A percentile compares a stretch with the other conserved stretches of the same genome.
Conservation (phyloP, 1,139 yeast genomes). For the Magnusiomyces clavatus region DNA sequence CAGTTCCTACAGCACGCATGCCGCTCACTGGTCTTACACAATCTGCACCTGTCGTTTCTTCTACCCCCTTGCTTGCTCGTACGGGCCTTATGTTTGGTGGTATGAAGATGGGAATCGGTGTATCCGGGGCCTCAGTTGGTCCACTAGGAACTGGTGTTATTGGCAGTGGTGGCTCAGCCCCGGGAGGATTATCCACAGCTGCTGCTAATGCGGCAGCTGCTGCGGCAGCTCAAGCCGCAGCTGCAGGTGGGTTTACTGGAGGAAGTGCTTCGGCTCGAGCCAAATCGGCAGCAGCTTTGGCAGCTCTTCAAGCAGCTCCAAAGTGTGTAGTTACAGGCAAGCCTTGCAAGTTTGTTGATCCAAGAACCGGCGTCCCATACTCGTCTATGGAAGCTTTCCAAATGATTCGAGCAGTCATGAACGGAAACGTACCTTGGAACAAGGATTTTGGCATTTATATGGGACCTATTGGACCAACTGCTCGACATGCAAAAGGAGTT, state of each 20-base stretch:
- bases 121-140: slow-evolving; percentile 5
- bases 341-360: slow-evolving; percentile 80
- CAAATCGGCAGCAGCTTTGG: slow-evolving; percentile 13
- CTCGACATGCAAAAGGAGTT: slow-evolving; percentile 73
- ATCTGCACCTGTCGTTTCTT: not conserved
- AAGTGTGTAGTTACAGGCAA: slow-evolving; percentile 71
- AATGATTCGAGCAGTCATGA: slow-evolving; percentile 58
- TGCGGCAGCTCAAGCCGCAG: slow-evolving; percentile 15
- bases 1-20: not conserved
- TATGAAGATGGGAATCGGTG: slow-evolving; percentile 4
- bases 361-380: slow-evolving; percentile 73
- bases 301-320: slow-evolving; percentile 13
- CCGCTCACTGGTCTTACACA: not conserved
- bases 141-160: slow-evolving; percentile 5
- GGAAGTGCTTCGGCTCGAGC: slow-evolving; percentile 13
- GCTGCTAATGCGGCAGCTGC: slow-evolving; percentile 9
- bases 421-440: slow-evolving; percentile 64
- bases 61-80: slow-evolving; percentile 2
- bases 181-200: slow-evolving; percentile 5
- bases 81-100: not conserved
- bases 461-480: slow-evolving; percentile 48
- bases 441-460: slow-evolving; percentile 63
- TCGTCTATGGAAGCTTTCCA: slow-evolving; percentile 73
- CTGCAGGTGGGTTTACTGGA: slow-evolving; percentile 5
- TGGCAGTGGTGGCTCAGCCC: slow-evolving; percentile 4